Percentiles rank a stretch among this genome's conserved stretches.
phyloP scores from a whole-genome alignment of 371 early-diverging fungal genomes.

The Lichtheimia hyalospora region DNA sequence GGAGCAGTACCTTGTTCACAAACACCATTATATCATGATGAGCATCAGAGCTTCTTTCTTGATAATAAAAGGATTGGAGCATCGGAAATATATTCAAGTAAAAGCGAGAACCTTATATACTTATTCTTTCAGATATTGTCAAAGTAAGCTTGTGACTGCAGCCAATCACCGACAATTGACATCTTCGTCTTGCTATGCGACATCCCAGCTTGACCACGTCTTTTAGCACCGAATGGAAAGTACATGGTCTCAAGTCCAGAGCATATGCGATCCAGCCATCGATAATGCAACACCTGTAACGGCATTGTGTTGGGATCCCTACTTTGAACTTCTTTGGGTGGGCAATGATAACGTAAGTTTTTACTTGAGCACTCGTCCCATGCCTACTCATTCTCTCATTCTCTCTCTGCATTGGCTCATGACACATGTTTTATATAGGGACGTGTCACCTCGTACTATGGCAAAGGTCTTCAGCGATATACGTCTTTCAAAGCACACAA shows the following conservation, averaged over 20 bases:
- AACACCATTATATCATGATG: too few relatives aligned
- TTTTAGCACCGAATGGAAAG: conserved; percentile 33
- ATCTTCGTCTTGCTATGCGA: too few relatives aligned
- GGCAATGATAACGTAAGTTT: conserved; percentile 72
- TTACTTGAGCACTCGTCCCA: conserved; percentile 8
- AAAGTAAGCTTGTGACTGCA: too few relatives aligned
- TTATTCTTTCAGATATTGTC: too few relatives aligned
- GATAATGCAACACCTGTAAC: conserved; percentile 55
- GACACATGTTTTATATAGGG: conserved; percentile 38
- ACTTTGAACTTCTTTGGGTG: conserved; percentile 77
- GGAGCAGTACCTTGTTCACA: too few relatives aligned
- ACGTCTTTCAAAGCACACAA: conserved; percentile 68
- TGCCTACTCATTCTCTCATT: conserved; percentile 21
- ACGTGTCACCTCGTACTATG: conserved; percentile 60
- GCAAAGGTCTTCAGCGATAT: conserved; percentile 62
- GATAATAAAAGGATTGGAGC: too few relatives aligned
- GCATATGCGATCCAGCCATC: conserved; percentile 39
- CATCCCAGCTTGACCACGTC: too few relatives aligned
- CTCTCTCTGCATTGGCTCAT: conserved; percentile 54
- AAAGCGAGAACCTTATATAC: too few relatives aligned
- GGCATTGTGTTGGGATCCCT: conserved; percentile 70
- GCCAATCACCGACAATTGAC: too few relatives aligned
- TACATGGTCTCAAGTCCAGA: conserved; percentile 48
- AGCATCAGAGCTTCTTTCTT: too few relatives aligned
- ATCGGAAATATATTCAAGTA: too few relatives aligned